Conservation (phyloP, 2,329 filamentous ascomycete species). For the Cladorrhinum sp. region DNA sequence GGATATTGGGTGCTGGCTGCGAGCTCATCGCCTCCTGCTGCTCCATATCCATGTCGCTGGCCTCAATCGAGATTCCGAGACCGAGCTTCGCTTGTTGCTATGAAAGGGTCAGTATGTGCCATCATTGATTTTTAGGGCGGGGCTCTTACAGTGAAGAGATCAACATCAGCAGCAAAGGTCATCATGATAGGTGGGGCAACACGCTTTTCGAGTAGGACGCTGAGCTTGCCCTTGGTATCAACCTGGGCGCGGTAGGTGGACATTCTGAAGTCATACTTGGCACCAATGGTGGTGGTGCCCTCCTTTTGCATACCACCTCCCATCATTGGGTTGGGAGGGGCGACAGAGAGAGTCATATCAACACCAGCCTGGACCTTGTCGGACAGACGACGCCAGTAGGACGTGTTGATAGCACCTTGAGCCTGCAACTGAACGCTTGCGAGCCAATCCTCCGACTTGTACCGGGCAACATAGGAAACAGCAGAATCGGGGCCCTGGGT, state of each 20-base stretch:
- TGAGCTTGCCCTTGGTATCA: conserved; percentile 91
- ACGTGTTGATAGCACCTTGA: conserved; percentile 82
- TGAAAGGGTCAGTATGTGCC: conserved; percentile 29
- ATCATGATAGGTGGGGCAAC: conserved; percentile 89
- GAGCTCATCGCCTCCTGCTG: conserved; percentile 65
- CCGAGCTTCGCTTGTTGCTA: conserved; percentile 95
- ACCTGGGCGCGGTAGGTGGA: conserved; percentile 94
- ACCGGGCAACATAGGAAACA: conserved; percentile 85
- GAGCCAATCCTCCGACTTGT: conserved; percentile 91
- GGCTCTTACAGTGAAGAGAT: conserved; percentile 82
- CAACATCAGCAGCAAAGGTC: conserved; percentile 94
- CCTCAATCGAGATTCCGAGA: conserved; percentile 88
- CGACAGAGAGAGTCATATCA: conserved; percentile 86
- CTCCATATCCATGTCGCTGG: conserved; percentile 82
- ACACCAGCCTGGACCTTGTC: conserved; percentile 96
- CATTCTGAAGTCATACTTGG: conserved; percentile 97
- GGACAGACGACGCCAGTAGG: conserved; percentile 89
- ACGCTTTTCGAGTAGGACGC: conserved; percentile 90
- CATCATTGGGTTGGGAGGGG: conserved; percentile 67
- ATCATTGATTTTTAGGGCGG: not conserved
- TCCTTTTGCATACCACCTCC: conserved; percentile 76
- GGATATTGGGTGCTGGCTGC: conserved; percentile 57
- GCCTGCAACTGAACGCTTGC: conserved; percentile 86
- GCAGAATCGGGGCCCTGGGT: conserved; percentile 87
- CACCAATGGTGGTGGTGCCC: conserved; percentile 84